Evolutionary conservation across 495 filamentous ascomycete genomes (phyloP), one percentile per base, ranked within the genome.

Genomic region (Astrothelium subdiscretum): DNA sequence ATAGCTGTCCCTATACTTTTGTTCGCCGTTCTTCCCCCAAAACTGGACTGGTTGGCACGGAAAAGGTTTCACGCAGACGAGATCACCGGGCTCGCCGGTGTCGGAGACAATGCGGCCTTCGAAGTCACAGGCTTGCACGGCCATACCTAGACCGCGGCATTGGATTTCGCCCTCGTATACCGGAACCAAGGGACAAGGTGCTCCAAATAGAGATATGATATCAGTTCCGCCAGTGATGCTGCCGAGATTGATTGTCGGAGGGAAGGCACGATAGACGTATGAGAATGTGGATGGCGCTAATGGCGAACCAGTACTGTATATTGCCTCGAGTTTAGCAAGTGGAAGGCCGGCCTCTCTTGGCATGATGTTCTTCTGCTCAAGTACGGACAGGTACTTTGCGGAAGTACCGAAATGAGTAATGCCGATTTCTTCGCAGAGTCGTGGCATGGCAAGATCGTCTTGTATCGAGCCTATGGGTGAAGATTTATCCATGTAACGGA

Each of bases 371-470:
- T 89, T 88, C 58, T 94, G 90, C 70, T 98, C 94, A 22, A 98
- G 81, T 6, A 96, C 76, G 4, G 89, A 94, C 29, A 98, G 86
- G 69, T 97, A 98, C 66, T 92, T 92, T 13, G 91, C 92, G 18
- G 87, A 91, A 18, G 91, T 97, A 58, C 91, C 91, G 68, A 97
- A 96, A 70, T 96, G 92, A 10, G 89, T 92, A 42, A 96, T 89
- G 29, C 79, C 73, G 26, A 89, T 75, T 69, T 89, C 86, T 29
- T 85, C 82, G 62, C 88, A 86, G 13, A 89, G 77, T 5, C 77
- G 77, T 12, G 84, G 78, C 87, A 90, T 88, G 6, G 86, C 83
- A 64, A 88, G 78, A 63, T 89, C 81, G 82, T 65, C 84, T 78
- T 79, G 70, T 20, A 69, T 59, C 22, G 71, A 74, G 27, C 71